Evolutionary conservation across 805 yeast species (phyloP).

Genomic region (Blastobotrys americana): DNA sequence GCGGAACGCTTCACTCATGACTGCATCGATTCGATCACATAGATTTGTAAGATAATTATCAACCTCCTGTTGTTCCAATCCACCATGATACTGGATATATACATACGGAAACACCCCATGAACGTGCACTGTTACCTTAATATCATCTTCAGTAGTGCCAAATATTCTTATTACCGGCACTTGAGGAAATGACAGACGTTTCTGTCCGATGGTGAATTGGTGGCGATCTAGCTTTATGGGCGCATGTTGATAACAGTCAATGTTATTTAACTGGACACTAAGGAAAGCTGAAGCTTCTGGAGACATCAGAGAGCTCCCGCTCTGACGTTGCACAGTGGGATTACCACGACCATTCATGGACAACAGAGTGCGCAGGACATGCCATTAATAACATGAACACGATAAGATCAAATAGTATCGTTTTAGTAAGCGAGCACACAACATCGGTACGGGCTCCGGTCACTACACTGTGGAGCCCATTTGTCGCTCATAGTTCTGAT

Average conservation of each 20-base stretch:
- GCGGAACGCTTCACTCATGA: slow-evolving; percentile 23
- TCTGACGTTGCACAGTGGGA: no score
- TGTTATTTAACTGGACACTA: slow-evolving; percentile 24
- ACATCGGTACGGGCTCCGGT: no score
- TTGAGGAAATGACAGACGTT: slow-evolving; percentile 19
- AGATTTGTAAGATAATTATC: slow-evolving; percentile 17
- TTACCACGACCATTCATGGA: no score
- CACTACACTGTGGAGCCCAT: no score
- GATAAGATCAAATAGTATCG: no score
- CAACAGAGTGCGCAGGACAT: no score
- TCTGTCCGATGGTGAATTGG: slow-evolving; percentile 2
- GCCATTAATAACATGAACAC: no score
- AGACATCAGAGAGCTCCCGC: no score
- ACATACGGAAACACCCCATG: slow-evolving; percentile 84
- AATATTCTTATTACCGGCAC: slow-evolving; percentile 76
- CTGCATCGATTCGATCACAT: slow-evolving; percentile 21
- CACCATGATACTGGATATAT: slow-evolving; percentile 54
- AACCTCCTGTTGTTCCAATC: slow-evolving; percentile 20
- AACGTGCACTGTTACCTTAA: slow-evolving; percentile 57
- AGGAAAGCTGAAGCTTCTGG: slow-evolving; percentile 3
- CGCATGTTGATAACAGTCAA: slow-evolving; percentile 27
- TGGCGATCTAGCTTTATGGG: slow-evolving; percentile 8
- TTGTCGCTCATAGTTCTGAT: no score
- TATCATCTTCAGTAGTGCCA: slow-evolving; percentile 60
- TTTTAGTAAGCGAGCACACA: no score